Base-by-base conservation (phyloP, 1,139 yeast species). In the Saccharomyces uvarum region DNA sequence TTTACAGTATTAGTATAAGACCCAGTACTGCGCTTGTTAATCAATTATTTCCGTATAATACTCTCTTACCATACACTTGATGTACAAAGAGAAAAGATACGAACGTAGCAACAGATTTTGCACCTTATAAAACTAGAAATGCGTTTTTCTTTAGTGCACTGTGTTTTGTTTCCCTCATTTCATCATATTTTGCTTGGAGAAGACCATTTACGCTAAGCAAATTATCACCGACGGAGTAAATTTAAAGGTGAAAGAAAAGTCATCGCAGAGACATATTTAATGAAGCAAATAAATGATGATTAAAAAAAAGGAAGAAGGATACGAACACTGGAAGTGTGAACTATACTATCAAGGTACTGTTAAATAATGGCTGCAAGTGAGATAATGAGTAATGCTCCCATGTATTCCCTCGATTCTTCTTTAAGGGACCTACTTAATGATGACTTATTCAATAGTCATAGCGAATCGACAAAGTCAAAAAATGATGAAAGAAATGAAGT, bases 371-470 rank as follows among this genome's bases (percentile, higher is more conserved):
- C 44, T 38, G 24, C 24, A 38, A 38, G 44, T 16, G 48, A 14
- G 32, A 28, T 47, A 27, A 16, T 27, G 32, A 47, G 11, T 16
- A 21, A 38, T 38, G 24, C 21, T 14, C 32, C 32, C 33, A 9
- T 50, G 48, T 16, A 38, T 38, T 38, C 44, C 24, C 44, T 38
- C 13, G 44, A 38, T 16, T 9, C 47, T 38, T 38, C 44, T 8
- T 50, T 59, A 14, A 57, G 59, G 48, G 57, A 59, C 16, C 53
- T 61, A 19, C 56, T 60, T 4, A 51, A 53, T 2, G 60, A 61
- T 48, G 55, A 51, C 8, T 26, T 28, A 41, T 29, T 41, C 29
- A 33, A 27, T 32, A 13, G 5, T 13, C 24, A 24, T 8, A 51
- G 26, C 5, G 28, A 46, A 8, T 28, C 32, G 33, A 44, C 38